Evolutionary conservation across 2,329 filamentous ascomycete species (phyloP), one percentile per base, ranked within the genome.

Genomic region (Anthostomella pinea): DNA sequence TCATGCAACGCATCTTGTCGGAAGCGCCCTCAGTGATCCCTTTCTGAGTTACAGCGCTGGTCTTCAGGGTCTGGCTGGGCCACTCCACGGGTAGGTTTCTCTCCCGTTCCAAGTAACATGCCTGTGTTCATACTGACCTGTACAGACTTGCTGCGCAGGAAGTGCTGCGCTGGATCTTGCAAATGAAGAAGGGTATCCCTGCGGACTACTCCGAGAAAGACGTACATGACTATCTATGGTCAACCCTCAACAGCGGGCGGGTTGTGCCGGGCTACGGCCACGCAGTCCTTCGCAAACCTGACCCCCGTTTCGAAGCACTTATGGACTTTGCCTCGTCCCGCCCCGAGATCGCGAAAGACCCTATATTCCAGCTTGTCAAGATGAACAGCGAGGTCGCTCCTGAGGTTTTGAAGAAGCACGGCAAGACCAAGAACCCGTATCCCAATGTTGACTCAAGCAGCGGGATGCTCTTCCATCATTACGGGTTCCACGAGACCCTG

Each of bases 371-470:
- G 66, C 81, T 98, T 8, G 91, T 98, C 38, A 85, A 90, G 77
- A 83, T 85, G 70, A 97, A 95, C 72, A 89, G 85, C 49, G 84
- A 89, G 58, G 84, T 98, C 46, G 93, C 93, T 0, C 93, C 93
- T 11, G 78, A 80, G 34, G 93, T 98, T 14, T 75, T 98, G 54
- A 93, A 81, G 56, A 82, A 96, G 70, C 93, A 98, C 62, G 93
- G 93, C 65, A 97, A 96, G 83, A 95, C 89, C 51, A 95, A 95
- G 77, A 95, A 95, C 70, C 89, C 93, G 2, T 95, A 91, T 68
- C 93, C 93, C 48, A 98, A 98, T 63, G 93, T 98, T 45, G 93
- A 98, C 66, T 89, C 85, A 30, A 84, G 81, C 46, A 95, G 89
- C 1, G 93, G 93, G 48, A 90, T 97, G 5, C 76, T 98, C 31